Evolutionary conservation across 176 grass and related monocot species (phyloP), one percentile per base, ranked within the genome.

Genomic region (Calamus simplicifolius): DNA sequence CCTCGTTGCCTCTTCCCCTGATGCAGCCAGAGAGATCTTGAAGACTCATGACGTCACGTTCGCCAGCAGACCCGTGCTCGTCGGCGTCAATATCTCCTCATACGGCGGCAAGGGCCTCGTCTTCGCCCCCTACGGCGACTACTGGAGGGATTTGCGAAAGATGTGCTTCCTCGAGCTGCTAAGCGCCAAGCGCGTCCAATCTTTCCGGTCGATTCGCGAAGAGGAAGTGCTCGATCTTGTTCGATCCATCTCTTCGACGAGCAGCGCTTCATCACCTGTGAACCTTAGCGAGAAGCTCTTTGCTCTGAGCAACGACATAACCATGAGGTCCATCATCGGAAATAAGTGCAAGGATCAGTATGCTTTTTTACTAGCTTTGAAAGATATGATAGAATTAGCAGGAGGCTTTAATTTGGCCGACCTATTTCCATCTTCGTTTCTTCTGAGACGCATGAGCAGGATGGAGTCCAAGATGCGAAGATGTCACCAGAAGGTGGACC

Each of bases 101-200:
- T 64, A 59, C 35, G 63, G 70, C 3, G 64, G 69, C 19, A 51
- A 64, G 5, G 53, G 52, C 63, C 50, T 83, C 28, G 29, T 73
- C 65, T 79, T 64, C 59, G 59, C 75, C n/a, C 57, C 4, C 52
- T 83, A 83, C 51, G 61, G 66, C 70, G 75, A 53, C 14, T 66
- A 56, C 4, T 83, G 74, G 80, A 64, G 75, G 1, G 27, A 83
- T 64, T 29, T 78, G 57, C 74, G 80, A 16, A 83, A 73, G 59
- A 2, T 79, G 2, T 73, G 57, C 6, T 18, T 73, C 54, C 12
- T 69, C 2, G 75, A 79, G 75, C 49, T 79, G 43, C 66, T 83
- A 56, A 83, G 48, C 62, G 30, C 27, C 19, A 75, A 65, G 3
- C 80, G 80, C 51, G 80, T 83, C n/a, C 61, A 63, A 27, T 49